Evolutionary conservation across 768 basidiomycete species (phyloP).

Genomic region (Asterophora parasitica): DNA sequence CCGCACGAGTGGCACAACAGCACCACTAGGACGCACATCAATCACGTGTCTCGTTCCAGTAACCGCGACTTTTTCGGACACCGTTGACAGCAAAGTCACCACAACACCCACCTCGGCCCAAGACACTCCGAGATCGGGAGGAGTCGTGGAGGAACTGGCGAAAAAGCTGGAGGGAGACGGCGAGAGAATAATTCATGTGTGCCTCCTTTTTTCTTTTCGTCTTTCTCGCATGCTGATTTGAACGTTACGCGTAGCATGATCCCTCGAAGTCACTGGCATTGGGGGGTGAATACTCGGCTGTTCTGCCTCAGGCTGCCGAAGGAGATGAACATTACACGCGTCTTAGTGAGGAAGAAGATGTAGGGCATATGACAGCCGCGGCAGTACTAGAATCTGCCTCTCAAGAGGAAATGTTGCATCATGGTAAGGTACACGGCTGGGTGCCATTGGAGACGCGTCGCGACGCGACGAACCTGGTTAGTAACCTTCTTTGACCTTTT

Average conservation of each 20-base stretch:
- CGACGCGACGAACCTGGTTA: slow-evolving; percentile 6
- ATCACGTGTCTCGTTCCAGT: slow-evolving; percentile 12
- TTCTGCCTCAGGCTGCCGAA: background rate
- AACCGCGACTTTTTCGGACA: slow-evolving; percentile 10
- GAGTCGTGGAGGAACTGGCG: slow-evolving; percentile 7
- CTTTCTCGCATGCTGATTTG: background rate
- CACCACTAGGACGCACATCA: background rate
- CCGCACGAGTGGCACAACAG: background rate
- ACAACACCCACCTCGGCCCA: slow-evolving; percentile 1
- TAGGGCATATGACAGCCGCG: background rate
- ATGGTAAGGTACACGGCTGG: background rate
- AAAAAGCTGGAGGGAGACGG: slow-evolving; percentile 10
- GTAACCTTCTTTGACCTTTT: background rate
- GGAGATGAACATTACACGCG: background rate
- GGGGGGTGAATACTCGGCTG: background rate
- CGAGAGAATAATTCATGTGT: slow-evolving; percentile 3
- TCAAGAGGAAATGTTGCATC: slow-evolving; percentile 10
- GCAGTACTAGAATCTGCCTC: slow-evolving; percentile 8
- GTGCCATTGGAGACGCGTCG: slow-evolving; percentile 5
- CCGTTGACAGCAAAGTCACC: slow-evolving; percentile 4
- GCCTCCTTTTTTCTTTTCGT: background rate
- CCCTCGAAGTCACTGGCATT: slow-evolving; percentile 8
- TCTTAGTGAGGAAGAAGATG: background rate
- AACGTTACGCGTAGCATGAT: slow-evolving; percentile 8
- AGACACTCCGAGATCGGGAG: slow-evolving; percentile 6